A percentile compares a stretch with the other conserved stretches of the same genome.
Conservation (phyloP, 1,284 basidiomycete genomes). For the Heterobasidion occidentale region DNA sequence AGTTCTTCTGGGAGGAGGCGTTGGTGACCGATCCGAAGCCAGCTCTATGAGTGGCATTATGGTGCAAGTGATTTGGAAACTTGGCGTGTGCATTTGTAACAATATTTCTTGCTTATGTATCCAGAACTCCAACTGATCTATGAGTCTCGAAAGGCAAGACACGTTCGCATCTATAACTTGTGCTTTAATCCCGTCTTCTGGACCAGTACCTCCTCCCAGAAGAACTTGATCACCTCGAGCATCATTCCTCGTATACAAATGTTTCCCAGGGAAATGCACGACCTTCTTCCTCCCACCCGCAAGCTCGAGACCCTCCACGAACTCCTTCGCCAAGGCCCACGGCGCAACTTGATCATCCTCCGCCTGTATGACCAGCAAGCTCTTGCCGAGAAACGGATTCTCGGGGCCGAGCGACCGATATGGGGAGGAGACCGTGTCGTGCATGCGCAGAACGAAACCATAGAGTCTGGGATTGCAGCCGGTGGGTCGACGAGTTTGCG, state of each 20-base stretch:
- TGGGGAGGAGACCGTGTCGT: conserved; percentile 34
- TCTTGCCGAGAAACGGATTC: conserved; percentile 58
- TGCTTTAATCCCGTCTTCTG: too few relatives aligned
- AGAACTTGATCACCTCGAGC: conserved; percentile 36
- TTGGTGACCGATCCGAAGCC: background rate
- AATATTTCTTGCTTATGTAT: too few relatives aligned
- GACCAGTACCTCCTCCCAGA: conserved; percentile 19
- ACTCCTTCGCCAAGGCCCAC: conserved; percentile 44
- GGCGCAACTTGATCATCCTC: conserved; percentile 52
- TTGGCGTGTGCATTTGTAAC: too few relatives aligned
- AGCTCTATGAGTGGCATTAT: too few relatives aligned
- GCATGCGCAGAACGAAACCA: conserved; percentile 28
- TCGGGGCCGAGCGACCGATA: conserved; percentile 9
- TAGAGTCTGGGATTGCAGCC: too few relatives aligned
- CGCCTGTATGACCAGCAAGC: conserved; percentile 58
- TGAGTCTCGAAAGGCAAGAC: too few relatives aligned
- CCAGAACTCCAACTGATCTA: too few relatives aligned
- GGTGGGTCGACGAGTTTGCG: too few relatives aligned
- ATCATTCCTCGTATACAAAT: conserved; percentile 45
- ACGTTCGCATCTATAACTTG: too few relatives aligned
- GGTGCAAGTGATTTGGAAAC: too few relatives aligned
- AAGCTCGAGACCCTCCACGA: conserved; percentile 47
- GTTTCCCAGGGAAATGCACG: conserved; percentile 39
- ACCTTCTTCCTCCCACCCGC: conserved; percentile 43
- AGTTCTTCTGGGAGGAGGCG: conserved; percentile 30